Conservation (phyloP, 768 basidiomycete genomes). For the Amanita pseudoporphyria region DNA sequence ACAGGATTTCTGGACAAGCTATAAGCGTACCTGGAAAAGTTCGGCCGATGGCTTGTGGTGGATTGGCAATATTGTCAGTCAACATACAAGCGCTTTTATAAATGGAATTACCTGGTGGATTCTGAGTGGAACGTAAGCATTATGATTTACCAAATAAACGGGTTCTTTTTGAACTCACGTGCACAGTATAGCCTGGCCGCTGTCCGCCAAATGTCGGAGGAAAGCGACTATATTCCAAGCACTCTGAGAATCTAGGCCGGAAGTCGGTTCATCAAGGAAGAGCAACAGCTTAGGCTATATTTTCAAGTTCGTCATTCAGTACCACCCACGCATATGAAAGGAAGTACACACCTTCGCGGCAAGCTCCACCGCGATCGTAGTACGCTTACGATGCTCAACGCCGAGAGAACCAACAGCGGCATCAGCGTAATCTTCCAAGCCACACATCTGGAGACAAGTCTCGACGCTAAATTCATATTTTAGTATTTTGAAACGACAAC, state of each 20-base stretch:
- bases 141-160: neutral
- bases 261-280: constrained; percentile 87
- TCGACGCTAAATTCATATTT: constrained; percentile 24
- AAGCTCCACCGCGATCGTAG: constrained; percentile 82
- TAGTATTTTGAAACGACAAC: constrained; percentile 9
- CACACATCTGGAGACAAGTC: constrained; percentile 53
- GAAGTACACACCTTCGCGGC: constrained; percentile 57
- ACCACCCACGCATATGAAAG: neutral
- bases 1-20: neutral
- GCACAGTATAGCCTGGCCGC: constrained; percentile 84
- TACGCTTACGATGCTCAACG: constrained; percentile 69
- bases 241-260: constrained; percentile 79
- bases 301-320: constrained; percentile 12
- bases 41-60: constrained; percentile 71
- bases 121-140: constrained; percentile 14
- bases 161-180: constrained; percentile 41
- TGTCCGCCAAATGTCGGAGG: constrained; percentile 64
- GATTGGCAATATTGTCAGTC: too few relatives aligned
- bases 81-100: neutral
- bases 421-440: constrained; percentile 49
- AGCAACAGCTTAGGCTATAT: constrained; percentile 63
- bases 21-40: constrained; percentile 46
- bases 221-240: constrained; percentile 79
- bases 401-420: constrained; percentile 57
- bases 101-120: constrained; percentile 29